These are phyloP conservation scores for Dryadomyces quercivorus DNA, from an alignment of 2,329 filamentous ascomycete genomes.

Conservation along the genomic window DNA sequence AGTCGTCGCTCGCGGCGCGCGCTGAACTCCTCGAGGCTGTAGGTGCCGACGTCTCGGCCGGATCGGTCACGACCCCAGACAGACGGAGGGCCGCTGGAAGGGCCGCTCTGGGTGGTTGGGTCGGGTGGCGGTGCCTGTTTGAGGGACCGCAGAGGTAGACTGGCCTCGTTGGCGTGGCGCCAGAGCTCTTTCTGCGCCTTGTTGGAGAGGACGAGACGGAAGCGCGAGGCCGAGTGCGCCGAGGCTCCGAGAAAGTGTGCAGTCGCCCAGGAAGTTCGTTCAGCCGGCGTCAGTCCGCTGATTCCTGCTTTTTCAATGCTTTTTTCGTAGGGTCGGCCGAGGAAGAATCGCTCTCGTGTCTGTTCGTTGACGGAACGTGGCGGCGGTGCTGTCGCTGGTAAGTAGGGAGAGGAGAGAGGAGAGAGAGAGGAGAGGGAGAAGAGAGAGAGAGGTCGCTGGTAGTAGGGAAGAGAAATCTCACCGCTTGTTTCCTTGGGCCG, in stretches of 20 bases:
- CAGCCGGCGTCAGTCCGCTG: constrained; percentile 30
- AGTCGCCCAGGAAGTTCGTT: constrained; percentile 37
- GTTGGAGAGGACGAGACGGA: constrained; percentile 17
- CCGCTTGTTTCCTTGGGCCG: constrained; percentile 19
- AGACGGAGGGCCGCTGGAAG: constrained; percentile 12
- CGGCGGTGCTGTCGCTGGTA: constrained; percentile 16
- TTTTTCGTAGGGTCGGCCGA: constrained; percentile 36
- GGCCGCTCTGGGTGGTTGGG: background rate
- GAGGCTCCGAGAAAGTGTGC: constrained; percentile 31
- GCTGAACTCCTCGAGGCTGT: constrained; percentile 32
- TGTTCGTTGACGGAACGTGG: constrained; percentile 35
- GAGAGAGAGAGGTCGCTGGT: background rate
- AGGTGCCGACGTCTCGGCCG: constrained; percentile 36
- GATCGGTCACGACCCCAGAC: constrained; percentile 38
- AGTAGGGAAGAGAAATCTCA: constrained; percentile 3
- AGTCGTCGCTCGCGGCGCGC: constrained; percentile 28
- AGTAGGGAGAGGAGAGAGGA: background rate
- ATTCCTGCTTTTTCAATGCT: constrained; percentile 31
- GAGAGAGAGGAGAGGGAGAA: background rate
- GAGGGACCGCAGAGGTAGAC: constrained; percentile 34
- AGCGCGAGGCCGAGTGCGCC: constrained; percentile 22
- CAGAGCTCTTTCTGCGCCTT: constrained; percentile 46
- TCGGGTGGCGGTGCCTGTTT: background rate
- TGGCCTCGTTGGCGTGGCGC: constrained; percentile 41
- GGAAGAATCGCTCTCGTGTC: constrained; percentile 33